phyloP scores from a whole-genome alignment of 768 basidiomycete genomes.

The Suillus placidus region DNA sequence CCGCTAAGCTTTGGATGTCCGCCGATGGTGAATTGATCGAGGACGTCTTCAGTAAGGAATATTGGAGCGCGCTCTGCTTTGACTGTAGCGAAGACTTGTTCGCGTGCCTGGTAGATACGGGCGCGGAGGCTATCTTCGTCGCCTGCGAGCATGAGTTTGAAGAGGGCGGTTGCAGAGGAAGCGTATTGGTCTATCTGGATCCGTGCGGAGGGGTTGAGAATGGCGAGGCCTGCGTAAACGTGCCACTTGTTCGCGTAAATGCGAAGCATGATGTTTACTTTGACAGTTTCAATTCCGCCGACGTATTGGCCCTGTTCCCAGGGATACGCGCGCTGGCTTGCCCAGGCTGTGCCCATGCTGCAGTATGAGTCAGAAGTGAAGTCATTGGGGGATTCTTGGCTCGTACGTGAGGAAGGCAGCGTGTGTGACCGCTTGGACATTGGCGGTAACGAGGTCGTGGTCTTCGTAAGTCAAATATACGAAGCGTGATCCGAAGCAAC shows the following conservation, averaged over 20 bases:
- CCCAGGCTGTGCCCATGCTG: conserved; percentile 99
- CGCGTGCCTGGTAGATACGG: conserved; percentile 73
- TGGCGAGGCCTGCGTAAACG: conserved; percentile 98
- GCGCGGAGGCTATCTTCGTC: conserved; percentile 58
- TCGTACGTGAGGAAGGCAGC: conserved; percentile 92
- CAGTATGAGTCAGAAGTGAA: conserved; percentile 8
- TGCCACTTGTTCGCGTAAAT: conserved; percentile 99
- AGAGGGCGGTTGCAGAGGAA: conserved; percentile 81
- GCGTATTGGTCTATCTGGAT: conserved; percentile 92
- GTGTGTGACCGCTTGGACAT: conserved; percentile 97
- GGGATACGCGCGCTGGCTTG: conserved; percentile 73
- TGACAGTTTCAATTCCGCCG: conserved; percentile 96
- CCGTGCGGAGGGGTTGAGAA: conserved; percentile 90
- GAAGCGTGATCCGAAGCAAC: conserved; percentile 78
- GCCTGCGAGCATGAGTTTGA: conserved; percentile 88
- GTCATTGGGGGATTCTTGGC: background rate
- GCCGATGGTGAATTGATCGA: conserved; percentile 90
- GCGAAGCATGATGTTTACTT: conserved; percentile 91
- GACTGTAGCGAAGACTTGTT: conserved; percentile 70
- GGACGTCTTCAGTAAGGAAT: conserved; percentile 78
- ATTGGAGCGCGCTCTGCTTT: conserved; percentile 55
- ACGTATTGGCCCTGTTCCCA: conserved; percentile 97
- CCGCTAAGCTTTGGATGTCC: conserved; percentile 26
- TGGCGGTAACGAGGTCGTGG: conserved; percentile 95
- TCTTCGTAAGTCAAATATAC: conserved; percentile 96